Evolutionary conservation across 163 green algal species (phyloP).

Genomic region (Scenedesmus sp.): DNA sequence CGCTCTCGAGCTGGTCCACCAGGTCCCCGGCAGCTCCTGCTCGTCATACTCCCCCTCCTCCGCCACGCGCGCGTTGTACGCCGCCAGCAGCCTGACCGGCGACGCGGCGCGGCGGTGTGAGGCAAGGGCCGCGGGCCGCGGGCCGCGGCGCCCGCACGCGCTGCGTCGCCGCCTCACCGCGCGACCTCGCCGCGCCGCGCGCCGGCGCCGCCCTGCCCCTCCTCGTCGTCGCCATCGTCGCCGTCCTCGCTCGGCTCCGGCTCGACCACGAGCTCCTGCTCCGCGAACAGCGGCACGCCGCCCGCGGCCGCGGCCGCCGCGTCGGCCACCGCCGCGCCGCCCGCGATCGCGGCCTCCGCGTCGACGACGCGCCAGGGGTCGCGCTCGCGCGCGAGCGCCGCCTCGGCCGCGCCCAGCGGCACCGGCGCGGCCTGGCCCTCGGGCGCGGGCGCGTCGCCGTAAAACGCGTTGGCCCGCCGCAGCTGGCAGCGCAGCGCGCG

Average conservation of each 20-base stretch:
- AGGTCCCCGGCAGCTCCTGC: slow-evolving; percentile 69
- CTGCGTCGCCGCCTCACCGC: too few species aligned
- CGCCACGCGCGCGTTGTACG: slow-evolving; percentile 56
- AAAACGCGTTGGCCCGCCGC: slow-evolving; percentile 78
- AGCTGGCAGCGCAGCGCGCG: slow-evolving; percentile 87
- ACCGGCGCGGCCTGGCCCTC: slow-evolving; percentile 26
- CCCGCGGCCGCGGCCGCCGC: neutral
- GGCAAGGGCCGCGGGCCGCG: neutral
- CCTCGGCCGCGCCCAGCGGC: slow-evolving; percentile 30
- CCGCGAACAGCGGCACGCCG: slow-evolving; percentile 53
- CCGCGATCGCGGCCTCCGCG: slow-evolving; percentile 43
- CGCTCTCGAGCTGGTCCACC: slow-evolving; percentile 65
- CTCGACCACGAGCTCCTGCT: slow-evolving; percentile 78
- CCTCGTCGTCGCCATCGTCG: slow-evolving; percentile 50
- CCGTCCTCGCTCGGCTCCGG: slow-evolving; percentile 66
- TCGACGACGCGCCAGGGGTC: slow-evolving; percentile 61
- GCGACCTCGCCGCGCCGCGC: slow-evolving; percentile 12
- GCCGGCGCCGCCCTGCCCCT: slow-evolving; percentile 18
- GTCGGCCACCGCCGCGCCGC: neutral
- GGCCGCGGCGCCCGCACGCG: neutral
- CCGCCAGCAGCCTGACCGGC: slow-evolving; percentile 52
- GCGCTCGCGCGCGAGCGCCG: slow-evolving; percentile 23
- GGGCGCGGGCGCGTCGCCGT: slow-evolving; percentile 50
- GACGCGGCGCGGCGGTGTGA: neutral
- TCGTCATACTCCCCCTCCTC: slow-evolving; percentile 65